Base-by-base conservation (phyloP, 1,139 yeast species). In the Debaryomyces nepalensis region DNA sequence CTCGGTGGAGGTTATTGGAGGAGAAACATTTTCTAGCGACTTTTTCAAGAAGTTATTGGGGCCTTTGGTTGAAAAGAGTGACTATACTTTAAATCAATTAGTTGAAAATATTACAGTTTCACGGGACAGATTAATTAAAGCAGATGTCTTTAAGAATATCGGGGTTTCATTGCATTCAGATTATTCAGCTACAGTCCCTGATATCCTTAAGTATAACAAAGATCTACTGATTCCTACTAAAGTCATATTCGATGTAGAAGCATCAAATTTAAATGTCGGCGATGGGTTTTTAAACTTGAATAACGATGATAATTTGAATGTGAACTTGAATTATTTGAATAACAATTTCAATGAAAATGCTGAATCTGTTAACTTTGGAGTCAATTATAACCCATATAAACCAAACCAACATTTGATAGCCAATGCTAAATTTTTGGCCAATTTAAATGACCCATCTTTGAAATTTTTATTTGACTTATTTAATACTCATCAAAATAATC, bases 1-100 rank as follows among this genome's bases (percentile, higher is more conserved):
- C 10, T 54, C 66, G 35, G 68, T 79, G 21, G 77, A 77, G 42
- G 74, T 79, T 30, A 55, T 53, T 39, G 83, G 82, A 5, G 82
- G 80, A 11, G 79, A 75, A 35, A 58, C 65, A 5, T 76, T 77
- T 52, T 65, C 77, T 34, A 60, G 64, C 40, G 67, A 68, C 33
- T 78, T 77, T 54, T 76, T 75, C 60, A 57, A 59, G 43, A 76
- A 73, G 50, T 58, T 77, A 30, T 60, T 79, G 40, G 48, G 62
- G 1, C 83, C 84, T 12, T 59, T 79, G 45, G 59, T 73, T 21
- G 59, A 55, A 8, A 55, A 66, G 1, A 64, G 77, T 33, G 81
- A 76, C 54, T 68, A 70, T 44, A 77, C 82, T 0, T 59, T 79
- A 36, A 62, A 58, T 8, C 73, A 73, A 48, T 63, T 79, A 50